Percentiles rank a stretch among this genome's conserved stretches.
Evolutionary conservation across 257 asterid genomes (phyloP).

Genomic region (Datura wrightii): DNA sequence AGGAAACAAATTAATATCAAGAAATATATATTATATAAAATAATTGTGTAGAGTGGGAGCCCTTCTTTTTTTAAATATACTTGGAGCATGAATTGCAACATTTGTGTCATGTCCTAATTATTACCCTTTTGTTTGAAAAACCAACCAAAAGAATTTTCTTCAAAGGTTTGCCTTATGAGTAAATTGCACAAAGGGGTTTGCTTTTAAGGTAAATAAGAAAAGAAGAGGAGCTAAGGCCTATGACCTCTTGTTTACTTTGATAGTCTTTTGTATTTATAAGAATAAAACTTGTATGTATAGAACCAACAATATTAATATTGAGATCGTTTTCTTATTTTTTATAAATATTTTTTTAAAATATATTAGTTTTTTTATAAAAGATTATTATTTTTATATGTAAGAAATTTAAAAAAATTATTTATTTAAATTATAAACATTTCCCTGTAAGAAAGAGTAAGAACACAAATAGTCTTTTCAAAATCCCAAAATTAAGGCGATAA

Average conservation of each 20-base stretch:
- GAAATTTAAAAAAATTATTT: too few species aligned
- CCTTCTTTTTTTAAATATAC: not conserved
- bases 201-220: not conserved
- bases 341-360: too few species aligned
- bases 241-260: not conserved
- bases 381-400: too few species aligned
- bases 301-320: too few species aligned
- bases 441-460: too few species aligned
- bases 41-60: not conserved
- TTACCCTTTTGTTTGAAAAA: not conserved
- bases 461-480: not conserved
- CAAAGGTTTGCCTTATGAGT: not conserved
- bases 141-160: not conserved
- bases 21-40: not conserved
- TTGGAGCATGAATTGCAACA: not conserved
- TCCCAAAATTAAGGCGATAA: slow-evolving; percentile 12
- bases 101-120: not conserved
- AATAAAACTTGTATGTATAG: not conserved
- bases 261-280: not conserved
- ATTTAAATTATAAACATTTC: too few species aligned
- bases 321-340: too few species aligned
- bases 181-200: not conserved
- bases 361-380: too few species aligned
- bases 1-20: not conserved
- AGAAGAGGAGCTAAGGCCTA: too few species aligned